Evolutionary conservation across 495 filamentous ascomycete species (phyloP), one percentile per base, ranked within the genome.

Genomic region (Hyphodiscus hymeniophilus): DNA sequence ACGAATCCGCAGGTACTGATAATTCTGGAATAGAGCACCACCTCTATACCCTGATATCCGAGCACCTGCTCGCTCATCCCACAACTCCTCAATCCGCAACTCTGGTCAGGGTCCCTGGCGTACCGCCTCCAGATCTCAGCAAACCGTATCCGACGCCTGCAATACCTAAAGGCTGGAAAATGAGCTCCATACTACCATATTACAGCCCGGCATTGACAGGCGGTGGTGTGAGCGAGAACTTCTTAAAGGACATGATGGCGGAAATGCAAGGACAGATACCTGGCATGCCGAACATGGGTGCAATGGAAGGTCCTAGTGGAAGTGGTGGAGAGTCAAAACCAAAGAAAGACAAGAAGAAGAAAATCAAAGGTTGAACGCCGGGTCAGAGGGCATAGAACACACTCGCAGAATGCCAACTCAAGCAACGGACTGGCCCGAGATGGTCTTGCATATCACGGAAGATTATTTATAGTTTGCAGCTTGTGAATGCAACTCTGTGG

Each of bases 241-340:
- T 95, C 21, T 79, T 98, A 55, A 90, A 92, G 72, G 90, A 98
- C 51, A 95, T 96, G 71, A 95, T 98, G 91, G 80, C 77, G 35
- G 89, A 94, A 70, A 94, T 96, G 89, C 63, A 62, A 12, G 73
- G 73, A 1, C 40, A 42, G 4, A 45, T 51, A 54, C 69, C 62
- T 59, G 50, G 52, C 16, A 70, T 70, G 69, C 63, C 61, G 12
- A 62, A 48, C 2, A 49, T 51, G 48, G 55, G 39, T 1, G 48
- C 38, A 32, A 38, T 33, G 11, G 42, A 26, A 11, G 45, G 51
- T 16, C 17, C 21, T 7, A 42, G 47, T 36, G 44, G 42, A 4
- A 45, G 45, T 38, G 44, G 26, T 20, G 48, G 58, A 54, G 16
- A 62, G 59, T 54, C 51, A 24, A 67, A 71, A 45, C 70, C 74